Evolutionary conservation across 1,284 basidiomycete species (phyloP).

Genomic region (Rhodofomes roseus): DNA sequence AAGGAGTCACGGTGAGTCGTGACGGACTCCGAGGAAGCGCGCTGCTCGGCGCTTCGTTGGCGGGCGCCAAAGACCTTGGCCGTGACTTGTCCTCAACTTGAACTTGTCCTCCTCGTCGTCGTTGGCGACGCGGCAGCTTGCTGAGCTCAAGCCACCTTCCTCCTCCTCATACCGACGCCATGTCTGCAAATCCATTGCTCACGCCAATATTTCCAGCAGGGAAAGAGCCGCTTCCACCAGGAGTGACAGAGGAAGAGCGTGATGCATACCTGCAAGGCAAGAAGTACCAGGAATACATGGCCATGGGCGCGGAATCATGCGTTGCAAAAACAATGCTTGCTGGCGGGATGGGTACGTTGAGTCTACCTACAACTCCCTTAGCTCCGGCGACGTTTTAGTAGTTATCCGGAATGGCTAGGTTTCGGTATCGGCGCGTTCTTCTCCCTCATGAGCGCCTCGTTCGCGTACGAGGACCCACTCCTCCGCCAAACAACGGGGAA

Average conservation of each 20-base stretch:
- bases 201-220: constrained; percentile 54
- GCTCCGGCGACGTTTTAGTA: constrained; percentile 22
- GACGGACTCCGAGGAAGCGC: no score
- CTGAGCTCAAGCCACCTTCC: neutral
- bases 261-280: constrained; percentile 62
- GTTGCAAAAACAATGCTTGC: constrained; percentile 77
- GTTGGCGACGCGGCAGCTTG: no score
- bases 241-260: constrained; percentile 79
- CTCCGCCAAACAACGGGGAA: constrained; percentile 65
- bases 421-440: constrained; percentile 94
- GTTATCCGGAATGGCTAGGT: constrained; percentile 43
- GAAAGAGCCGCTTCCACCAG: constrained; percentile 79
- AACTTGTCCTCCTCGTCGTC: neutral
- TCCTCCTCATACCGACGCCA: constrained; percentile 8
- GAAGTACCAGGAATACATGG: constrained; percentile 73
- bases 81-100: no score
- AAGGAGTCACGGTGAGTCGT: no score
- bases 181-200: constrained; percentile 31
- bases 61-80: no score
- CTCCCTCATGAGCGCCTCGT: constrained; percentile 92
- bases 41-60: no score
- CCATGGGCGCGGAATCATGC: constrained; percentile 80
- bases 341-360: constrained; percentile 70
- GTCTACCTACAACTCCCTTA: neutral
- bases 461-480: constrained; percentile 93